Conservation (phyloP, 306 rosid genomes). For the Inga laurina region DNA sequence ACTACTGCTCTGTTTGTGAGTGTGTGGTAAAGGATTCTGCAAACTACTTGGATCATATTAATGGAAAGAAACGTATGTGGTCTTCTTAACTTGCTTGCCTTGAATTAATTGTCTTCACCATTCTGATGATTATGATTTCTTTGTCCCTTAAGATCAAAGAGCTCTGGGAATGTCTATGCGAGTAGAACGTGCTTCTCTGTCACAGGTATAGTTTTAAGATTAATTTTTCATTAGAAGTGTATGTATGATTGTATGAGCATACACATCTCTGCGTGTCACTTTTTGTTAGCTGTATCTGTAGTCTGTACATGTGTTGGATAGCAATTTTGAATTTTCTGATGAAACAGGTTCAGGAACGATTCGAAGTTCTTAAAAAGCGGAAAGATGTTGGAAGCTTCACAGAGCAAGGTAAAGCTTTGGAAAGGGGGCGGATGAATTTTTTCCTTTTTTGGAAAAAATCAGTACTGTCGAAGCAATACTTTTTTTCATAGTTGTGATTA, state of each 20-base stretch:
- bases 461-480: background rate
- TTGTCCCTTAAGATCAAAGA: constrained; percentile 71
- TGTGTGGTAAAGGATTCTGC: constrained; percentile 99
- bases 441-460: background rate
- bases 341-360: constrained; percentile 87
- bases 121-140: constrained; percentile 25
- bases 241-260: background rate
- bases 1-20: constrained; percentile 91
- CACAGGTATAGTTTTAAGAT: constrained; percentile 56
- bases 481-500: constrained; percentile 4
- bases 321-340: constrained; percentile 32
- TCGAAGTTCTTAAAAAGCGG: constrained; percentile 85
- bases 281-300: constrained; percentile 15
- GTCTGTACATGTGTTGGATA: background rate
- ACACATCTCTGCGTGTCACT: background rate
- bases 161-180: constrained; percentile 99
- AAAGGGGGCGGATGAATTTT: background rate
- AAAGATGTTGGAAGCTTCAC: constrained; percentile 78
- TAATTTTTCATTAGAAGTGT: constrained; percentile 6
- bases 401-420: constrained; percentile 75
- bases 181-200: constrained; percentile 91
- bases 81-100: constrained; percentile 22
- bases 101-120: constrained; percentile 15
- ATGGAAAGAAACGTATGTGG: constrained; percentile 96
- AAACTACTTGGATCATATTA: constrained; percentile 96